Percentiles rank a stretch among this genome's conserved stretches.
These are phyloP conservation scores for Actinidia arguta DNA, from an alignment of 179 eudicot genomes.

Conservation along the genomic window DNA sequence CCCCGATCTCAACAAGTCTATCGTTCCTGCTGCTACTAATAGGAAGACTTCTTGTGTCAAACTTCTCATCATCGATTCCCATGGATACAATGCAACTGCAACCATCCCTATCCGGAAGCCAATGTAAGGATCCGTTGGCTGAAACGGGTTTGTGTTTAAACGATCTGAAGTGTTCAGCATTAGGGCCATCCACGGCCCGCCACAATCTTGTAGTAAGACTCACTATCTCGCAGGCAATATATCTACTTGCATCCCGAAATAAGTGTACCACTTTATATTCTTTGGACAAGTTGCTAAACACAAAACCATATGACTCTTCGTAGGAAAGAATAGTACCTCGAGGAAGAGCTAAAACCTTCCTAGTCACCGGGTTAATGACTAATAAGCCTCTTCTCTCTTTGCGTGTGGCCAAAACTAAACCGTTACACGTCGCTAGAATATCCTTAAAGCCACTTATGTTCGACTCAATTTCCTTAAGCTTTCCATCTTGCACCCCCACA, in stretches of 20 bases:
- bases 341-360: slow-evolving; percentile 40
- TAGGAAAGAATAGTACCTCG: slow-evolving; percentile 37
- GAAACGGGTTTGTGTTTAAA: slow-evolving; percentile 33
- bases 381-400: slow-evolving; percentile 32
- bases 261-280: slow-evolving; percentile 47
- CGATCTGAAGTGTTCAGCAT: slow-evolving; percentile 12
- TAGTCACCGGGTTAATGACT: slow-evolving; percentile 48
- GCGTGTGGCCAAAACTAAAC: slow-evolving; percentile 38
- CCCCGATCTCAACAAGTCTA: slow-evolving; percentile 49
- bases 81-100: slow-evolving; percentile 32
- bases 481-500: slow-evolving; percentile 35
- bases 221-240: slow-evolving; percentile 45
- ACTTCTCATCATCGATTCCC: slow-evolving; percentile 46
- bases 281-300: slow-evolving; percentile 28
- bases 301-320: slow-evolving; percentile 45
- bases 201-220: slow-evolving; percentile 39
- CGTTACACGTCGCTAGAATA: slow-evolving; percentile 40
- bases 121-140: slow-evolving; percentile 46
- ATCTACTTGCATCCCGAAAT: slow-evolving; percentile 30
- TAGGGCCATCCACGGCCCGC: slow-evolving; percentile 47
- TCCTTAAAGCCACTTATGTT: slow-evolving; percentile 36
- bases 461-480: slow-evolving; percentile 25
- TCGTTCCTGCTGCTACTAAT: slow-evolving; percentile 17
- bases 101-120: slow-evolving; percentile 32
- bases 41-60: slow-evolving; percentile 35